phyloP scores from a whole-genome alignment of 2,329 filamentous ascomycete species.

The Tothia fuscella region DNA sequence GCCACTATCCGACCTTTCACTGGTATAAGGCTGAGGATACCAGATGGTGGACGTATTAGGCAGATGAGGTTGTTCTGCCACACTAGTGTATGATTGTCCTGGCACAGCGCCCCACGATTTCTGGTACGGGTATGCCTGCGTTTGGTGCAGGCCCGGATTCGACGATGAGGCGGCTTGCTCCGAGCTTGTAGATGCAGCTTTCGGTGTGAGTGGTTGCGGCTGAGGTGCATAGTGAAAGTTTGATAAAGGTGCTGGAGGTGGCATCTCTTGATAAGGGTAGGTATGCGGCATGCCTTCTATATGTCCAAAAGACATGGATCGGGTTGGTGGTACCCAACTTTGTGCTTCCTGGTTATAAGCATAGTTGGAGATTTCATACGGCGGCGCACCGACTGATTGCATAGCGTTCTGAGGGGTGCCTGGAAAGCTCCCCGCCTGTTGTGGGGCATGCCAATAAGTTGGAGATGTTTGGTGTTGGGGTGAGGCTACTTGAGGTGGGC shows the following conservation, averaged over 20 bases:
- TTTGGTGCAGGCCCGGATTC: background rate
- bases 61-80: background rate
- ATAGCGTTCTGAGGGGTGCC: background rate
- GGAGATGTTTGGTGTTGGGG: background rate
- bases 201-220: background rate
- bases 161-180: background rate
- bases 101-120: background rate
- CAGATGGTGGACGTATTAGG: background rate
- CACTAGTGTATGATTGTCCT: background rate
- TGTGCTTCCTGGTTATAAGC: slow-evolving; percentile 3
- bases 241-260: background rate
- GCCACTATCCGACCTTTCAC: background rate
- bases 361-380: background rate
- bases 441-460: background rate
- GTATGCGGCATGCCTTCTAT: background rate
- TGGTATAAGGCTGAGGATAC: background rate
- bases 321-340: background rate
- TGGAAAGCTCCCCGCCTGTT: slow-evolving; percentile 2
- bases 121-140: background rate
- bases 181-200: no score
- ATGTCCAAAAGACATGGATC: slow-evolving; percentile 1
- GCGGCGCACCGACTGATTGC: background rate
- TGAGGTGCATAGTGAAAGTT: background rate
- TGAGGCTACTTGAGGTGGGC: background rate
- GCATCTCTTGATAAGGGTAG: background rate